Evolutionary conservation across 306 rosid genomes (phyloP).

Genomic region (Rosa persica): DNA sequence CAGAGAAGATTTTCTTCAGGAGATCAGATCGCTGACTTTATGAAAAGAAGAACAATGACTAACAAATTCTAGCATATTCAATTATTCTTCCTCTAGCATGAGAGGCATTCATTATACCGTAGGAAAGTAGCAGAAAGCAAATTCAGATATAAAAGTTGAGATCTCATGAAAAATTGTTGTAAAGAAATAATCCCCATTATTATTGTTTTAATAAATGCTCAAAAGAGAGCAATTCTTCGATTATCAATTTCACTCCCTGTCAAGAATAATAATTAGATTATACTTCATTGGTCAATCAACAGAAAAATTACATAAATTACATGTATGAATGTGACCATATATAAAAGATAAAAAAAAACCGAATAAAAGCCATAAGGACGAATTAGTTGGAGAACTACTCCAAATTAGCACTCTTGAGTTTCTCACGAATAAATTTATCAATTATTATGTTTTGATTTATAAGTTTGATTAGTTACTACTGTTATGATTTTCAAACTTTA

Average conservation of each 20-base stretch:
- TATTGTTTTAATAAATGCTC: conserved; percentile 32
- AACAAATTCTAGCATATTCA: conserved; percentile 34
- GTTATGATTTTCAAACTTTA: too few species aligned
- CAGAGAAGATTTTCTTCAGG: conserved; percentile 27
- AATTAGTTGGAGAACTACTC: background rate
- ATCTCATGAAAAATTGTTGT: conserved; percentile 23
- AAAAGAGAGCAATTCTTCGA: conserved; percentile 33
- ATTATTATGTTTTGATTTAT: too few species aligned
- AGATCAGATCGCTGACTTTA: conserved; percentile 27
- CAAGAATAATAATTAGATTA: background rate
- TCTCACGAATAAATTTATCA: too few species aligned
- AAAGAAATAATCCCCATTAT: conserved; percentile 22
- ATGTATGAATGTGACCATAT: background rate
- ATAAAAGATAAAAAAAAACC: background rate
- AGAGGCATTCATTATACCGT: conserved; percentile 33
- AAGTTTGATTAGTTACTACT: too few species aligned
- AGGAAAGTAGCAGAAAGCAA: conserved; percentile 29
- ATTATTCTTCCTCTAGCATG: conserved; percentile 38
- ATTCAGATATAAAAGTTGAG: conserved; percentile 21
- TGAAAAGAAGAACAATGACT: conserved; percentile 35
- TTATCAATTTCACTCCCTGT: conserved; percentile 14
- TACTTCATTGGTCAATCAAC: background rate
- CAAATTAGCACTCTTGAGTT: background rate
- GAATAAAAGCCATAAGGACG: background rate
- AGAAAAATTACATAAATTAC: background rate